Evolutionary conservation across 345 rosid genomes (phyloP).

Genomic region (Ceriops zippeliana): DNA sequence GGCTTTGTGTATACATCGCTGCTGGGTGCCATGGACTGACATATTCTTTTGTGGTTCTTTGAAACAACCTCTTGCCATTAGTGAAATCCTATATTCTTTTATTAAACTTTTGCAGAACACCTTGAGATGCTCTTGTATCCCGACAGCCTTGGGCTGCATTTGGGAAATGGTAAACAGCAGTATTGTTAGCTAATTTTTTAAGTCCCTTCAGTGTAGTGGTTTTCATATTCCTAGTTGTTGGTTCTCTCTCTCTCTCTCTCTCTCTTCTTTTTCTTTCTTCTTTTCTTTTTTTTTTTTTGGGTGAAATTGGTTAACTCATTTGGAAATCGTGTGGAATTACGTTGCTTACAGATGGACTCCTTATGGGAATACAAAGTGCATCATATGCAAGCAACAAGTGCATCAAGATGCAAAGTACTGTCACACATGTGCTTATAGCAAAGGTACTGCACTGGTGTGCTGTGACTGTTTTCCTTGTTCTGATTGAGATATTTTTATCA

Average conservation of each 20-base stretch:
- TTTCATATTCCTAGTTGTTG: neutral
- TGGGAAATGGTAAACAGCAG: too few relatives aligned
- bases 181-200: too few relatives aligned
- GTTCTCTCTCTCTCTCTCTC: too few relatives aligned
- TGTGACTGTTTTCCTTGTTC: neutral
- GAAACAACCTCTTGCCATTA: too few relatives aligned
- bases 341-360: conserved; percentile 78
- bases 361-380: conserved; percentile 81
- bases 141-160: too few relatives aligned
- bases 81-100: too few relatives aligned
- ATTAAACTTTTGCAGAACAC: too few relatives aligned
- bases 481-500: neutral
- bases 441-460: conserved; percentile 44
- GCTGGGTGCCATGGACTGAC: too few relatives aligned
- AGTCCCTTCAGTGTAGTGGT: too few relatives aligned
- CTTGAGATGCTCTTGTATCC: too few relatives aligned
- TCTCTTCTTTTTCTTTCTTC: neutral
- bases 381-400: conserved; percentile 96
- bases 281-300: neutral
- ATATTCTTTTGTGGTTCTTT: too few relatives aligned
- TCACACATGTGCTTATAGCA: conserved; percentile 94
- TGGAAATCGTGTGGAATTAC: neutral
- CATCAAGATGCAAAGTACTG: conserved; percentile 97
- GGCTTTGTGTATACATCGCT: too few relatives aligned
- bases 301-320: neutral